Base-by-base conservation (phyloP, 2,329 filamentous ascomycete species). In the Alternaria rosae region DNA sequence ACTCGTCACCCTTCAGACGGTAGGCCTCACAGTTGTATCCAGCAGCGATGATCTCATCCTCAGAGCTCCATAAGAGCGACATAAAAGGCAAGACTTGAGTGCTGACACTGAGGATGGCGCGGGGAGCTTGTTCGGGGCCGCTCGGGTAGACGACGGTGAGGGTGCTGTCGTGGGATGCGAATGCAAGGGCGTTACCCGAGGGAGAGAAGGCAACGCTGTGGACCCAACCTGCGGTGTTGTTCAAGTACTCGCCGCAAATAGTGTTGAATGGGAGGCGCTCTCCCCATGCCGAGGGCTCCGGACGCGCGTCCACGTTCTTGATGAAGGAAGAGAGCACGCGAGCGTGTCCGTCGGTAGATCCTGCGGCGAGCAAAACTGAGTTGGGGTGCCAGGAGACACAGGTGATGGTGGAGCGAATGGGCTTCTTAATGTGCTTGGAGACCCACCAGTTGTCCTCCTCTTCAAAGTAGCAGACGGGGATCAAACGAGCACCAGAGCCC, bases 371-470 rank as follows among this genome's bases (percentile, higher is more conserved):
- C 30, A 99, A 87, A 15, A 99, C 95, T 10, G 92, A 96, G 85
- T 99, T 99, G 35, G 95, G 95, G 81, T 99, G 95, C 95, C 95
- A 99, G 59, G 91, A 90, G 45, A 99, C 89, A 15, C 92, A 93
- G 58, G 95, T 98, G 74, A 99, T 94, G 59, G 95, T 99, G 79
- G 93, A 97, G 70, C 94, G 92, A 74, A 99, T 97, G 20, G 95
- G 95, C 87, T 98, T 99, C 88, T 98, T 98, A 77, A 99, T 83
- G 82, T 99, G 95, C 86, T 99, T 99, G 38, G 94, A 97, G 43
- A 99, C 94, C 95, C 95, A 99, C 95, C 95, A 99, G 84, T 99
- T 94, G 82, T 99, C 97, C 82, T 99, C 95, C 79, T 97, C 92
- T 78, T 99, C 95, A 73, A 99, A 99, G 84, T 98, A 98, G 86